These are phyloP conservation scores for Umbelopsis sp. DNA, from an alignment of 192 early-diverging fungal genomes.

Conservation along the genomic window DNA sequence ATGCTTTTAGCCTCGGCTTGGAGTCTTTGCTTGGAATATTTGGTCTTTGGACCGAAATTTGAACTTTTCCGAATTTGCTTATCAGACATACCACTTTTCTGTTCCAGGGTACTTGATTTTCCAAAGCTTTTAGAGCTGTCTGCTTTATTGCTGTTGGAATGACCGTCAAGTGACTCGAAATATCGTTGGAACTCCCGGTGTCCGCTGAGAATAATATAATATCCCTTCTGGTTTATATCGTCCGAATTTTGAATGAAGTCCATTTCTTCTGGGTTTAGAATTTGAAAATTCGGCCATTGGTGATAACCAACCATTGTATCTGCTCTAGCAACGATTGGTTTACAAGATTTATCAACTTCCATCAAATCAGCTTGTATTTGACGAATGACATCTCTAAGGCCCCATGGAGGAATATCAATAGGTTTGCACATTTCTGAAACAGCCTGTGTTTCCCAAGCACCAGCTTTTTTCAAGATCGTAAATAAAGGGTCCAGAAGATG, in stretches of 20 bases:
- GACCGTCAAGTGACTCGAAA: neutral
- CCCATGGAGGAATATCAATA: conserved; percentile 55
- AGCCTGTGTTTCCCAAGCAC: conserved; percentile 50
- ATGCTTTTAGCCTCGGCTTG: neutral
- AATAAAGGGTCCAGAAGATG: conserved; percentile 50
- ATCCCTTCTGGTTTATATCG: neutral
- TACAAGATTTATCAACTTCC: conserved; percentile 43
- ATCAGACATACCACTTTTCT: neutral
- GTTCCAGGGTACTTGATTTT: too few species aligned
- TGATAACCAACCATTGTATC: neutral
- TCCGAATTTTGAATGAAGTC: neutral
- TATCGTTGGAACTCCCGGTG: neutral
- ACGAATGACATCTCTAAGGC: conserved; percentile 51
- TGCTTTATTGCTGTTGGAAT: neutral
- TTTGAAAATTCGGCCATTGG: neutral
- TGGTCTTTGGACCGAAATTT: neutral
- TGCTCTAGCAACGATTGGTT: conserved; percentile 48
- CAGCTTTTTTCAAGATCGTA: conserved; percentile 45
- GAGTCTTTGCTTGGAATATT: neutral
- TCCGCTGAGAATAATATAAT: conserved; percentile 8
- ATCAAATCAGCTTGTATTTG: conserved; percentile 50
- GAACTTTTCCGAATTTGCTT: neutral
- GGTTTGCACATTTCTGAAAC: conserved; percentile 41
- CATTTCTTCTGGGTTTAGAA: neutral
- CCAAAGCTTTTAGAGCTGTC: too few species aligned